These are phyloP conservation scores for Pittosporum tobira DNA, from an alignment of 129 eudicot genomes.

Conservation along the genomic window DNA sequence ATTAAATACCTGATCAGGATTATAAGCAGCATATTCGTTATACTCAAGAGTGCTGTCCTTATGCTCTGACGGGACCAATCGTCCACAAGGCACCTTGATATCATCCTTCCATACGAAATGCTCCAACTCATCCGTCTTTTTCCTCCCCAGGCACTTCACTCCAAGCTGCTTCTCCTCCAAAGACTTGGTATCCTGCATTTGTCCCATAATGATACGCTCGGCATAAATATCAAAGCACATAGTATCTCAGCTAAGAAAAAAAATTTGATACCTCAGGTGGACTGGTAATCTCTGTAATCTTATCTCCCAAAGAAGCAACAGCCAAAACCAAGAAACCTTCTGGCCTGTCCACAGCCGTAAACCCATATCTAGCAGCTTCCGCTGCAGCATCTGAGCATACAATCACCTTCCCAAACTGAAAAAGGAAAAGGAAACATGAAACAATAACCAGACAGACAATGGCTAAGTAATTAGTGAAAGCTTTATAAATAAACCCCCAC, in stretches of 20 bases:
- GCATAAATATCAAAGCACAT: not conserved
- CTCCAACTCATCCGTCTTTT: conserved; percentile 78
- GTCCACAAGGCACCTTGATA: conserved; percentile 79
- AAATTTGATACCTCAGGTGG: conserved; percentile 38
- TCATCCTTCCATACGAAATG: conserved; percentile 83
- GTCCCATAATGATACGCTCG: not conserved
- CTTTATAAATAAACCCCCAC: too few species aligned
- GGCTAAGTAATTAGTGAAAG: not conserved
- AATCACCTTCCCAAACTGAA: conserved; percentile 82
- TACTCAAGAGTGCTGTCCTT: conserved; percentile 68
- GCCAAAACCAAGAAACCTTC: conserved; percentile 88
- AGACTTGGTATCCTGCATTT: conserved; percentile 36
- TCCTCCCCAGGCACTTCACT: conserved; percentile 64
- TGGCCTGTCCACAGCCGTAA: conserved; percentile 71
- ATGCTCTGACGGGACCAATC: conserved; percentile 50
- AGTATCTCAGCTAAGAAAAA: too few species aligned
- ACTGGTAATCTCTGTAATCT: conserved; percentile 35
- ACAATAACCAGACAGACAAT: not conserved
- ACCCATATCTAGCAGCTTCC: conserved; percentile 81
- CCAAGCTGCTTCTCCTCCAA: conserved; percentile 59
- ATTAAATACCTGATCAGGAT: conserved; percentile 64
- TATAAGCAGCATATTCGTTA: conserved; percentile 84
- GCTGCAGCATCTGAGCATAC: conserved; percentile 96
- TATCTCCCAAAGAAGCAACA: conserved; percentile 63
- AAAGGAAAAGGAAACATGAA: not conserved